Conservation (phyloP, 352 stramenopile genomes). For the Phytophthora podocarpi region DNA sequence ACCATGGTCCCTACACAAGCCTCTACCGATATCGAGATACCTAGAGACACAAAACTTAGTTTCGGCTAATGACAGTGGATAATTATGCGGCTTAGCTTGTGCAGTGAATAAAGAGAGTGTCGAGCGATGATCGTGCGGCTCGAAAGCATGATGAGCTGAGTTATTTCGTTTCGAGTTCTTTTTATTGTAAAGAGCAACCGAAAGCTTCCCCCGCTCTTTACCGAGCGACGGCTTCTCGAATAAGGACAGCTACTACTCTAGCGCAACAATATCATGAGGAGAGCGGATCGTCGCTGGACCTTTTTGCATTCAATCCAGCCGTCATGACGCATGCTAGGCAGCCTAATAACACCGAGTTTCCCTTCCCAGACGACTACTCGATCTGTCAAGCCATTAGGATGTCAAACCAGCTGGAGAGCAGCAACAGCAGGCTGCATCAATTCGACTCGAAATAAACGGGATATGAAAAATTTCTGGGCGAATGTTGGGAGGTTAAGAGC, state of each 20-base stretch:
- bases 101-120: too few species aligned
- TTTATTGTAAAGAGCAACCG: not conserved
- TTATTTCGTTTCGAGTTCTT: not conserved
- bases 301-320: not conserved
- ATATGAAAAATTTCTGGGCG: not conserved
- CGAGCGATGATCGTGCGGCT: too few species aligned
- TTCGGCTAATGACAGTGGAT: too few species aligned
- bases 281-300: not conserved
- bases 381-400: not conserved
- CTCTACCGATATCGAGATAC: too few species aligned
- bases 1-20: too few species aligned
- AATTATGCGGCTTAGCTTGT: too few species aligned
- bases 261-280: not conserved
- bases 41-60: too few species aligned
- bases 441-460: not conserved
- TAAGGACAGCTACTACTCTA: not conserved
- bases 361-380: not conserved
- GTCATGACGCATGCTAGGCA: not conserved
- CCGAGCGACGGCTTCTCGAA: not conserved
- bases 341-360: not conserved
- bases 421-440: not conserved
- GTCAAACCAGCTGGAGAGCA: not conserved
- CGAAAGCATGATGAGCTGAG: too few species aligned
- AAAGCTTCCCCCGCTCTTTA: not conserved
- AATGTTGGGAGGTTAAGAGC: not conserved